Conservation (phyloP, 306 rosid genomes). For the Cicer cuneatum region DNA sequence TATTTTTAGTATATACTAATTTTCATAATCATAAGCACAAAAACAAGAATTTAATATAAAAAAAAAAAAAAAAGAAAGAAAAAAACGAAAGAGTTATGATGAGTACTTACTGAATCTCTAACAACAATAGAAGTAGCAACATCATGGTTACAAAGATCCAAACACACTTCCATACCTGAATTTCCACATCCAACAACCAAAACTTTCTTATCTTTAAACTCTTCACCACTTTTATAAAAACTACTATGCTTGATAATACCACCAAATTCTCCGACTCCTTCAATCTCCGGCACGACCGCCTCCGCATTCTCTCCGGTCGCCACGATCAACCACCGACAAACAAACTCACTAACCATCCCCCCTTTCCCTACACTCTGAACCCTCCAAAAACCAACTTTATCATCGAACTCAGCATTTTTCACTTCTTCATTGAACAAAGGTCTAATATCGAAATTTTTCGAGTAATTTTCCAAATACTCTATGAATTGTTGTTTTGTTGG, state of each 20-base stretch:
- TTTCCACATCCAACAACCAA: conserved; percentile 95
- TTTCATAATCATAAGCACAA: not conserved
- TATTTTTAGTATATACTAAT: not conserved
- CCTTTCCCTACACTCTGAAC: conserved; percentile 35
- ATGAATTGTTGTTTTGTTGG: conserved; percentile 82
- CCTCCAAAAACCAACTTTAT: conserved; percentile 64
- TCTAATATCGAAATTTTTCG: conserved; percentile 51
- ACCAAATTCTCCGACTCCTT: conserved; percentile 60
- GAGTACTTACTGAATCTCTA: conserved; percentile 72
- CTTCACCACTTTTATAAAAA: conserved; percentile 68
- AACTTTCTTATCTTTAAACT: conserved; percentile 63
- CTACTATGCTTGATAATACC: conserved; percentile 69
- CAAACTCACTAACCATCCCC: conserved; percentile 48
- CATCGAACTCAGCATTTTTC: conserved; percentile 56
- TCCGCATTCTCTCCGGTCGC: conserved; percentile 95
- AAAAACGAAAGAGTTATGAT: not conserved
- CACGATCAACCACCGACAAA: conserved; percentile 73
- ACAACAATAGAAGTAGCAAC: conserved; percentile 77
- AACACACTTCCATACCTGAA: conserved; percentile 92
- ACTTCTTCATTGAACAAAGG: conserved; percentile 72
- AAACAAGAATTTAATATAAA: not conserved
- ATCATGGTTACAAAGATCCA: conserved; percentile 80
- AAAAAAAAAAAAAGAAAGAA: not conserved
- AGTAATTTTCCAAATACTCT: conserved; percentile 60
- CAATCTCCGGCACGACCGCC: conserved; percentile 66